Percentiles rank a stretch among this genome's conserved stretches.
phyloP scores from a whole-genome alignment of 2,329 filamentous ascomycete species.

The Rugonectria rugulosa region DNA sequence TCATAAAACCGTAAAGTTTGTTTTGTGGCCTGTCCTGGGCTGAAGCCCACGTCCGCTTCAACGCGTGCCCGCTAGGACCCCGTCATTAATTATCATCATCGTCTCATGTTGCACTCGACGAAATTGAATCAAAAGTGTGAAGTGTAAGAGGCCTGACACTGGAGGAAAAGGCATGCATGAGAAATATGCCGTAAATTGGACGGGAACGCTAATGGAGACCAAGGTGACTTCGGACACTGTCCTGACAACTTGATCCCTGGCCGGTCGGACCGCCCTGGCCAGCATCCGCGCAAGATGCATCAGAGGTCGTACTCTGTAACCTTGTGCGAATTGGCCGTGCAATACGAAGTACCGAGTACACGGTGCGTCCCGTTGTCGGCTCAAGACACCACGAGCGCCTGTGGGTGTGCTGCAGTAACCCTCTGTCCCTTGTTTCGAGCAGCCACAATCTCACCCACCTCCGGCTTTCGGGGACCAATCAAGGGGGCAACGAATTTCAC shows the following conservation, averaged over 20 bases:
- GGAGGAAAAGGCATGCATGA: too few relatives aligned
- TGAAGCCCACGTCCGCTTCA: neutral
- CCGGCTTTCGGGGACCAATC: conserved; percentile 19
- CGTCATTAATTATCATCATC: conserved; percentile 2
- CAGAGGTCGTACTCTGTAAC: neutral
- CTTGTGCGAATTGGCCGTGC: neutral
- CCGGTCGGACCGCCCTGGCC: neutral
- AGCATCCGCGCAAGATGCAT: conserved; percentile 11
- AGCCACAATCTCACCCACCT: conserved; percentile 25
- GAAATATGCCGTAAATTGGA: too few relatives aligned
- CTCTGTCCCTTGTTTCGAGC: conserved; percentile 20
- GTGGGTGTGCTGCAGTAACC: conserved; percentile 3
- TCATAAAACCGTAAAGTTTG: too few relatives aligned
- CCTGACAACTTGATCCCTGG: neutral
- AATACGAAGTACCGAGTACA: neutral
- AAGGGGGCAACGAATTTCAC: too few relatives aligned
- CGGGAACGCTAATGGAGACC: too few relatives aligned
- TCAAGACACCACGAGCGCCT: neutral
- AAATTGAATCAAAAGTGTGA: neutral
- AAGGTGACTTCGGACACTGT: conserved; percentile 3
- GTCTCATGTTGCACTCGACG: neutral
- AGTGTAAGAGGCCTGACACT: neutral
- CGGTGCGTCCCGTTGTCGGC: neutral
- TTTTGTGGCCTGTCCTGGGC: neutral
- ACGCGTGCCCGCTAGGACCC: neutral